Conservation (phyloP, 495 filamentous ascomycete genomes). For the Xylona heveae region DNA sequence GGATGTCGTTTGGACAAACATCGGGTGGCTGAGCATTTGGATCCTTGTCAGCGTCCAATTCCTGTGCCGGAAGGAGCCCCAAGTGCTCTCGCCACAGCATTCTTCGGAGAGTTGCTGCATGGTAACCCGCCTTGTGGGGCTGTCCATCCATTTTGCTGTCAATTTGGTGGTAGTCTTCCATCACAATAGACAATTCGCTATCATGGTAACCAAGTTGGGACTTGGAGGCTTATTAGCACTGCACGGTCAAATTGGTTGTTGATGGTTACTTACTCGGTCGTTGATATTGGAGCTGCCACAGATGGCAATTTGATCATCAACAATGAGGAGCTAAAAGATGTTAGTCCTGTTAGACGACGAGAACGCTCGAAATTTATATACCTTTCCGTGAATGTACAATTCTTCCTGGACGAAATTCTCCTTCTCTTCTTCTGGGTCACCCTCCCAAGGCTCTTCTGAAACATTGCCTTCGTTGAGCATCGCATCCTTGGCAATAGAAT, state of each 20-base stretch:
- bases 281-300: conserved; percentile 88
- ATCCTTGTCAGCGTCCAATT: conserved; percentile 44
- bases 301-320: conserved; percentile 60
- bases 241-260: not conserved
- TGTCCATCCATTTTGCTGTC: conserved; percentile 58
- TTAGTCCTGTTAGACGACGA: not conserved
- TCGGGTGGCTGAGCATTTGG: conserved; percentile 68
- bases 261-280: conserved; percentile 36
- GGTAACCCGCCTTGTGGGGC: conserved; percentile 48
- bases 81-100: conserved; percentile 89
- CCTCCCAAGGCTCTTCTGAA: conserved; percentile 51
- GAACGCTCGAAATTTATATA: conserved; percentile 5
- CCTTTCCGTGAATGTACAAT: conserved; percentile 79
- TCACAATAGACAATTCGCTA: conserved; percentile 77
- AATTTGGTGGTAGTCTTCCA: conserved; percentile 66
- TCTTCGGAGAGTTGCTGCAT: conserved; percentile 62
- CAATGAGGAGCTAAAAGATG: conserved; percentile 34
- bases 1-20: conserved; percentile 45
- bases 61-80: conserved; percentile 56
- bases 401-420: conserved; percentile 87
- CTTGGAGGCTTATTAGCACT: conserved; percentile 11
- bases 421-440: conserved; percentile 48
- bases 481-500: conserved; percentile 58
- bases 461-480: conserved; percentile 51
- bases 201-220: conserved; percentile 82